Percentiles rank a stretch among this genome's conserved stretches.
These are phyloP conservation scores for Cryomyces minteri DNA, from an alignment of 495 filamentous ascomycete genomes.

Conservation along the genomic window DNA sequence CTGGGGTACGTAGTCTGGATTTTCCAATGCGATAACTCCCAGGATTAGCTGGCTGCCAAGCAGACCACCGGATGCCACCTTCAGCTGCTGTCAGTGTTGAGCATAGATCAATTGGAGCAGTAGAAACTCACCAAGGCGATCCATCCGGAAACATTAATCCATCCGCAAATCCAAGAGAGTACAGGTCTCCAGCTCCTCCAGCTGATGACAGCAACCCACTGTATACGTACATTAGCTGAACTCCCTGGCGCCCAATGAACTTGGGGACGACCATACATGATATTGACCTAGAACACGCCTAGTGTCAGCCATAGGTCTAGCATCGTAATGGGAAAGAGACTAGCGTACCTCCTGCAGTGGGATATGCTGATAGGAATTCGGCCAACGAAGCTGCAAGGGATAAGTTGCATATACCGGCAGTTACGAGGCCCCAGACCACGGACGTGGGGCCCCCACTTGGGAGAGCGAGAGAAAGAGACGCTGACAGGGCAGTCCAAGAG, in stretches of 20 bases:
- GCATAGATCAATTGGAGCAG: not conserved
- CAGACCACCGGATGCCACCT: conserved; percentile 18
- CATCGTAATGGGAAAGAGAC: no score
- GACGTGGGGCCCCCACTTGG: conserved; percentile 33
- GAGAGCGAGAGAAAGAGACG: conserved; percentile 32
- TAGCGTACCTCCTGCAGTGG: conserved; percentile 22
- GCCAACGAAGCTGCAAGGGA: conserved; percentile 46
- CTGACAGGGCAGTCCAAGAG: conserved; percentile 38
- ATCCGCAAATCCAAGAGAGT: conserved; percentile 53
- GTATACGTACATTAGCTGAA: conserved; percentile 41
- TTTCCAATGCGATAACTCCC: conserved; percentile 25
- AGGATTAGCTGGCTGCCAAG: conserved; percentile 27
- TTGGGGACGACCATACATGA: no score
- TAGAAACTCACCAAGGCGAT: conserved; percentile 19
- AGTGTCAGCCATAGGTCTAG: no score
- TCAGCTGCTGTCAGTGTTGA: not conserved
- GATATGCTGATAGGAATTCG: conserved; percentile 56
- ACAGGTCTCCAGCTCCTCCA: conserved; percentile 40
- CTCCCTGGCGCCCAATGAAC: no score
- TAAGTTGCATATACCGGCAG: conserved; percentile 28
- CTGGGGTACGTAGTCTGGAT: conserved; percentile 30
- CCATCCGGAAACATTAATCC: conserved; percentile 62
- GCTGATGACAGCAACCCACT: conserved; percentile 51
- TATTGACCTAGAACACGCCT: no score
- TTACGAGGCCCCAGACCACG: conserved; percentile 43